Evolutionary conservation across 192 early-diverging fungal genomes (phyloP).

Genomic region (Umbelopsis vinacea): DNA sequence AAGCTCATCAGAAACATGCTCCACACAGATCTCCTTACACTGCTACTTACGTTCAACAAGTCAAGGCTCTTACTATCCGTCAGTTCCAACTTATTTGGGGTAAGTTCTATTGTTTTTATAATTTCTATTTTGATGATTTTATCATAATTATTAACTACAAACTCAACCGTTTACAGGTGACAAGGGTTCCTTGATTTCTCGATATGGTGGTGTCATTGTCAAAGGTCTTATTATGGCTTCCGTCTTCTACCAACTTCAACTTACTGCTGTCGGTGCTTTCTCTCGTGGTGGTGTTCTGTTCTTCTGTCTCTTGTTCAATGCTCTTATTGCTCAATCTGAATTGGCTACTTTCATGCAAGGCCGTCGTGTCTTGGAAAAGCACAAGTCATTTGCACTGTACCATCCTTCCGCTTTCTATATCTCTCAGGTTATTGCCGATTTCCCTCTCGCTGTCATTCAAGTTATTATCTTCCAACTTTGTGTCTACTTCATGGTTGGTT

Average conservation of each 20-base stretch:
- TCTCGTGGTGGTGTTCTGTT: constrained; percentile 74
- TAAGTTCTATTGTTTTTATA: neutral
- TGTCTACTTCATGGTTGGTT: constrained; percentile 68
- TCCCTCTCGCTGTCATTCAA: constrained; percentile 57
- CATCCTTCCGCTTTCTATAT: constrained; percentile 68
- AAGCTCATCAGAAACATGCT: constrained; percentile 53
- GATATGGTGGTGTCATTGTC: constrained; percentile 52
- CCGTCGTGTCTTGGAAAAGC: constrained; percentile 72
- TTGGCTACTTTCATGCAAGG: constrained; percentile 70
- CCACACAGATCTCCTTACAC: constrained; percentile 57
- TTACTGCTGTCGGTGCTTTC: constrained; percentile 62
- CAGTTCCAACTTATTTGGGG: constrained; percentile 55
- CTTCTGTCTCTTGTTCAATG: constrained; percentile 72
- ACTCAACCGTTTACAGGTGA: constrained; percentile 46
- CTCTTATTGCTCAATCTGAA: constrained; percentile 68
- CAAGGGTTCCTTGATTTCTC: constrained; percentile 46
- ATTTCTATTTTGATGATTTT: neutral
- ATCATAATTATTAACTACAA: neutral
- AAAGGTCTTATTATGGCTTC: constrained; percentile 68
- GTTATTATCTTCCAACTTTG: constrained; percentile 62
- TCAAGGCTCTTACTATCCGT: constrained; percentile 52
- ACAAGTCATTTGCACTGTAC: constrained; percentile 70
- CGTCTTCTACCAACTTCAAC: constrained; percentile 59
- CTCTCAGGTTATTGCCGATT: constrained; percentile 61
- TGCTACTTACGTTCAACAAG: constrained; percentile 58